Evolutionary conservation across 2,329 filamentous ascomycete species (phyloP).

Genomic region (Rhynchosporium agropyri): DNA sequence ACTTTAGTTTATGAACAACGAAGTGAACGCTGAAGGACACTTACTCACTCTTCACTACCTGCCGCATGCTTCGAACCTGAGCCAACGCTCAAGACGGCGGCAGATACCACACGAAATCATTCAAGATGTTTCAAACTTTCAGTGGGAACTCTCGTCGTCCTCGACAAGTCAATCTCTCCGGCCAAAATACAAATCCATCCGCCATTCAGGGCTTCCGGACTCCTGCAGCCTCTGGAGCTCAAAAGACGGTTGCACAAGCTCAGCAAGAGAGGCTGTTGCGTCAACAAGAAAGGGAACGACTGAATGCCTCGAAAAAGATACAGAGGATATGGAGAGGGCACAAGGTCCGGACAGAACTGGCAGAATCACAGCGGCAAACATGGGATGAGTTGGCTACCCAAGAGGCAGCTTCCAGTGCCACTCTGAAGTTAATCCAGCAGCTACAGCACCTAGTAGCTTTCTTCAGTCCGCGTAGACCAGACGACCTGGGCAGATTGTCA

Average conservation of each 20-base stretch:
- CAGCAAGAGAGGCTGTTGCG: slow-evolving; percentile 82
- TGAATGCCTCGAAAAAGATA: slow-evolving; percentile 73
- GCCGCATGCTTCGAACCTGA: slow-evolving; percentile 35
- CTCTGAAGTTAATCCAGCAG: slow-evolving; percentile 46
- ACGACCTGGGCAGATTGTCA: slow-evolving; percentile 54
- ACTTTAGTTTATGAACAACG: neutral
- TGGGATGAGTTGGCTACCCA: slow-evolving; percentile 64
- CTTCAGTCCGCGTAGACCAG: slow-evolving; percentile 48
- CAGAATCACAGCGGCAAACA: slow-evolving; percentile 56
- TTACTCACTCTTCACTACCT: neutral
- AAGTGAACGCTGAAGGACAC: neutral
- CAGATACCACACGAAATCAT: slow-evolving; percentile 24
- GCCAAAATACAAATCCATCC: slow-evolving; percentile 80
- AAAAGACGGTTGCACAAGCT: slow-evolving; percentile 79
- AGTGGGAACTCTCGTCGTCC: slow-evolving; percentile 83
- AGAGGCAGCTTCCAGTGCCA: slow-evolving; percentile 35
- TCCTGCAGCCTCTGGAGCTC: slow-evolving; percentile 62
- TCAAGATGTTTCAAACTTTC: slow-evolving; percentile 85
- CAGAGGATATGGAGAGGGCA: slow-evolving; percentile 86
- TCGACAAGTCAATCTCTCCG: slow-evolving; percentile 92
- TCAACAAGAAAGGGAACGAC: slow-evolving; percentile 76
- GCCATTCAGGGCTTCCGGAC: slow-evolving; percentile 59
- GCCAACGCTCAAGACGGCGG: slow-evolving; percentile 21
- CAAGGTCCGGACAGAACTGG: slow-evolving; percentile 59
- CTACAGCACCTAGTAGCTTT: slow-evolving; percentile 54